Evolutionary conservation across 177 flowering plant species (phyloP).

Genomic region (Vitis hybrid): DNA sequence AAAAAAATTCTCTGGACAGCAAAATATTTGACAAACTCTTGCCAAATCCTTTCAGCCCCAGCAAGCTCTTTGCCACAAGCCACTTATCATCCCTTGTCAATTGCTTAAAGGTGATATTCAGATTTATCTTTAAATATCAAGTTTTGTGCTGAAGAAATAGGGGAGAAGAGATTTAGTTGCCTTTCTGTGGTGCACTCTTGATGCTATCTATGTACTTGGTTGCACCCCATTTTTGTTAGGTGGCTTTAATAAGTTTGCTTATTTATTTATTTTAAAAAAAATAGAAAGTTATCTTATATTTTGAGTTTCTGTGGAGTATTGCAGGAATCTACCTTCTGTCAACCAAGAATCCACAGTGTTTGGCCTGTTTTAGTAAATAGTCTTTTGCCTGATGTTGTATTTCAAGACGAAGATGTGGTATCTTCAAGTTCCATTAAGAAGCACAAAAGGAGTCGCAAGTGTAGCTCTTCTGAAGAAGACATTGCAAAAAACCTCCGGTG

Average conservation of each 20-base stretch:
- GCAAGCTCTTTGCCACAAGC: conserved; percentile 54
- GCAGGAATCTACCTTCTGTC: conserved; percentile 97
- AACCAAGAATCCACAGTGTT: conserved; percentile 82
- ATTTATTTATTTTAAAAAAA: too few relatives aligned
- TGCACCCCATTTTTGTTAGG: too few relatives aligned
- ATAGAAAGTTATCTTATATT: not conserved
- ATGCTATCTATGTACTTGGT: too few relatives aligned
- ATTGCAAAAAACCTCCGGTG: conserved; percentile 39
- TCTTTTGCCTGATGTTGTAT: conserved; percentile 60
- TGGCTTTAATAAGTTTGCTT: too few relatives aligned
- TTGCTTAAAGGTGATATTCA: conserved; percentile 73
- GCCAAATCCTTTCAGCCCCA: conserved; percentile 71
- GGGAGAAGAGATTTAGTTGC: not conserved
- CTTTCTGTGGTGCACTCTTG: too few relatives aligned
- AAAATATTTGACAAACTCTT: conserved; percentile 57
- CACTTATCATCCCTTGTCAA: conserved; percentile 55
- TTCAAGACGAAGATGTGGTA: conserved; percentile 50
- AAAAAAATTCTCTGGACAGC: conserved; percentile 51
- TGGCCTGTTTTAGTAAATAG: conserved; percentile 73
- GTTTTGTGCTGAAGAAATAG: not conserved
- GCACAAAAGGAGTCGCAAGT: conserved; percentile 69
- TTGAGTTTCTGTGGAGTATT: conserved; percentile 17
- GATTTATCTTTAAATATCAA: not conserved
- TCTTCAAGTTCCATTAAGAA: conserved; percentile 51
- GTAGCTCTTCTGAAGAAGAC: conserved; percentile 70